phyloP scores from a whole-genome alignment of 1,284 basidiomycete species.

The Malassezia sp. region DNA sequence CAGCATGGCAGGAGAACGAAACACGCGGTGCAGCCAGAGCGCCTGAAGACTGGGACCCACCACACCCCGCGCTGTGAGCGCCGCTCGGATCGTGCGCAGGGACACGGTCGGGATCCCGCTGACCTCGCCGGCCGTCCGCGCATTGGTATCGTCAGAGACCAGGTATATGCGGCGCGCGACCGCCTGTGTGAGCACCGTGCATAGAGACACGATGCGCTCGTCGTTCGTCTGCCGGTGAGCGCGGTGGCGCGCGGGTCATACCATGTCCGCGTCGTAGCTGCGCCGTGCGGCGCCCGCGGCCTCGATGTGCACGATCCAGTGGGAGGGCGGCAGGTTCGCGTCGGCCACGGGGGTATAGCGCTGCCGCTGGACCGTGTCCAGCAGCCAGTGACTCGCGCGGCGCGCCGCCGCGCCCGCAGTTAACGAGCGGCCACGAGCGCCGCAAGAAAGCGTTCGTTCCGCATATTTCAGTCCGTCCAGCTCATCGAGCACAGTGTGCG shows the following conservation, averaged over 20 bases:
- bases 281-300: background rate
- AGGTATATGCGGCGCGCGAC: background rate
- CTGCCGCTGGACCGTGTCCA: slow-evolving; percentile 10
- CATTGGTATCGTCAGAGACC: slow-evolving; percentile 14
- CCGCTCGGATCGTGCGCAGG: background rate
- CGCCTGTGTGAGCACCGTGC: background rate
- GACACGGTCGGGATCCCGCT: slow-evolving; percentile 1
- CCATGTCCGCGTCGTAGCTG: too few species aligned
- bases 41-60: too few species aligned
- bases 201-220: slow-evolving; percentile 11
- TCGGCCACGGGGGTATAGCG: background rate
- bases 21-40: too few species aligned
- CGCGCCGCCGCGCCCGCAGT: slow-evolving; percentile 4
- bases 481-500: slow-evolving; percentile 12
- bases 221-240: slow-evolving; percentile 13
- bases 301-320: slow-evolving; percentile 13
- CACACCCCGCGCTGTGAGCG: too few species aligned
- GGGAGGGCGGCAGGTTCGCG: background rate
- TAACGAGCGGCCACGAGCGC: background rate
- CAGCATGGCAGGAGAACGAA: too few species aligned
- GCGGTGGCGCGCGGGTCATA: background rate
- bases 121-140: slow-evolving; percentile 8
- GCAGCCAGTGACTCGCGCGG: slow-evolving; percentile 10
- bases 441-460: background rate
- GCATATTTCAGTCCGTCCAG: slow-evolving; percentile 11